These are phyloP conservation scores for Russula emetica DNA, from an alignment of 768 basidiomycete species.

Conservation along the genomic window DNA sequence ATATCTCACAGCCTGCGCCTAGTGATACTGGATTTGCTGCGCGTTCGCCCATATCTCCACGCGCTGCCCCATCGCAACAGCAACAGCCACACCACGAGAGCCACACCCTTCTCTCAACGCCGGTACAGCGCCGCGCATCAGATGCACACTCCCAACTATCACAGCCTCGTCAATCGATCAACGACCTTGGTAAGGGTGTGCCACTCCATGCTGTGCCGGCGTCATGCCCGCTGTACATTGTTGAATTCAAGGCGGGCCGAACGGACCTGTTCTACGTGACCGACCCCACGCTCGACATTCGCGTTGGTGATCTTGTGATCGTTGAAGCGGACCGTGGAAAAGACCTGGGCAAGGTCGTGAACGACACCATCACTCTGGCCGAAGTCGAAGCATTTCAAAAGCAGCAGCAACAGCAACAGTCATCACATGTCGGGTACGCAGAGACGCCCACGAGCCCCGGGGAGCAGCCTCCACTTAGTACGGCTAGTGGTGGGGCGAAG, in stretches of 20 bases:
- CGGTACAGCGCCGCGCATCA: conserved; percentile 39
- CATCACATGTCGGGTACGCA: conserved; percentile 43
- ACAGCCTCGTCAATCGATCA: conserved; percentile 31
- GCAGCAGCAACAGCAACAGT: conserved; percentile 50
- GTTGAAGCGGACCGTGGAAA: conserved; percentile 95
- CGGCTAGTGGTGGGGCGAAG: conserved; percentile 44
- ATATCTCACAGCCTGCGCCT: conserved; percentile 40
- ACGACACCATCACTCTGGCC: conserved; percentile 82
- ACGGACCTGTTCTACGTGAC: conserved; percentile 92
- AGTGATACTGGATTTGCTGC: conserved; percentile 33
- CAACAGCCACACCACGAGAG: conserved; percentile 23
- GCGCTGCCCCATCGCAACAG: conserved; percentile 31
- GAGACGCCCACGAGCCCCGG: conserved; percentile 48
- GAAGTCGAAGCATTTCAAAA: conserved; percentile 91
- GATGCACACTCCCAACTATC: conserved; percentile 35
- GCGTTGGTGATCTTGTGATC: conserved; percentile 88
- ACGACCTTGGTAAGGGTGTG: conserved; percentile 81
- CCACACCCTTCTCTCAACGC: conserved; percentile 17
- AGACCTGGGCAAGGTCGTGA: conserved; percentile 88
- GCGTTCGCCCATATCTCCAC: conserved; percentile 58
- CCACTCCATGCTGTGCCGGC: conserved; percentile 79
- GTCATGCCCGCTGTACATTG: conserved; percentile 88
- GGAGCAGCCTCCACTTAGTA: conserved; percentile 30
- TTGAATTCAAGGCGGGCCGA: conserved; percentile 96
- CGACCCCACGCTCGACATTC: conserved; percentile 59